Percentiles rank a stretch among this genome's conserved stretches.
These are phyloP conservation scores for Candida germanica DNA, from an alignment of 805 yeast genomes.

Conservation along the genomic window DNA sequence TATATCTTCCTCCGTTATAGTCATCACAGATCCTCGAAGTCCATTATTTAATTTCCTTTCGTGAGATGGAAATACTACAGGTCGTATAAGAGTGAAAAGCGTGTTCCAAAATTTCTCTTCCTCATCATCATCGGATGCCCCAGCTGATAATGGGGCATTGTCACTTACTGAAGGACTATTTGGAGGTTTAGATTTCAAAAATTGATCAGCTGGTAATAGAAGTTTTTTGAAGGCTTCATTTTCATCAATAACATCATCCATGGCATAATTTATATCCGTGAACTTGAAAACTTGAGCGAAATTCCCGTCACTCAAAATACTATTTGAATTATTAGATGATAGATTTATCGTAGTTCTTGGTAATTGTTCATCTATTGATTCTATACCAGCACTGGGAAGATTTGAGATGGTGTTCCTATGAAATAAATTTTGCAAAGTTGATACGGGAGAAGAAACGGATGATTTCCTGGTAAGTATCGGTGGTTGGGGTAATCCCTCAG, in stretches of 20 bases:
- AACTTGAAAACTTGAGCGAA: constrained; percentile 32
- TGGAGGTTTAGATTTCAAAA: constrained; percentile 19
- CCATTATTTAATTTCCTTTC: constrained; percentile 23
- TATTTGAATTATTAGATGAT: constrained; percentile 36
- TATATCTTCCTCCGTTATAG: constrained; percentile 29
- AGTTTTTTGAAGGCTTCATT: constrained; percentile 26
- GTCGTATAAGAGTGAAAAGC: constrained; percentile 19
- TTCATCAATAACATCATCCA: constrained; percentile 22
- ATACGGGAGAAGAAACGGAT: constrained; percentile 29
- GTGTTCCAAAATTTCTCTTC: constrained; percentile 15
- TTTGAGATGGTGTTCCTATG: constrained; percentile 22
- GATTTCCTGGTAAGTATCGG: constrained; percentile 16
- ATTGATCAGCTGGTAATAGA: constrained; percentile 35
- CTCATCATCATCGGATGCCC: constrained; percentile 9
- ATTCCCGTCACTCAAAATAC: constrained; percentile 25
- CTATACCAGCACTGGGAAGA: constrained; percentile 1
- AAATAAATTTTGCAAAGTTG: constrained; percentile 32
- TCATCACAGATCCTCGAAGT: constrained; percentile 19
- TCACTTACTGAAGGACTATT: constrained; percentile 14
- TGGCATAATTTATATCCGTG: constrained; percentile 28
- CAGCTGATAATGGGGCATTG: not conserved
- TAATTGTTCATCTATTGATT: constrained; percentile 7
- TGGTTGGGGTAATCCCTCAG: constrained; percentile 14
- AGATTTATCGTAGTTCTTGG: constrained; percentile 24
- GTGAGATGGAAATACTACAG: constrained; percentile 24